phyloP scores from a whole-genome alignment of 1,284 basidiomycete species.

The Ceratobasidium sp. region DNA sequence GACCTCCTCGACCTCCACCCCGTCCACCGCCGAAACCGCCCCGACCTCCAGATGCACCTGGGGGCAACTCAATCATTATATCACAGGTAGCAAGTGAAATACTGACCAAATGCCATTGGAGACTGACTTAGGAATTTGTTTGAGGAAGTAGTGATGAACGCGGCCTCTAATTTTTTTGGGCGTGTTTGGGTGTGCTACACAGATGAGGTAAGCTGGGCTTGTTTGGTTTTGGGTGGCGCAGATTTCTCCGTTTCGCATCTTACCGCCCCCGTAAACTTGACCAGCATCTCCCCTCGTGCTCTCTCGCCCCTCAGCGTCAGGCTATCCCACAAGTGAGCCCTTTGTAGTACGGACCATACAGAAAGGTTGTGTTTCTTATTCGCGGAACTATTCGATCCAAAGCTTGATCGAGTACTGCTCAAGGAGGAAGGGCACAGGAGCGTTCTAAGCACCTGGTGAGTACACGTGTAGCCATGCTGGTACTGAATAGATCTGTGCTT shows the following conservation, averaged over 20 bases:
- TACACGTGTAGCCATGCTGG: background rate
- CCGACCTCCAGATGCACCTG: constrained; percentile 50
- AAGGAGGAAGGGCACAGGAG: constrained; percentile 14
- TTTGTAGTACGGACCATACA: too few relatives aligned
- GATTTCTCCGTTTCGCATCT: constrained; percentile 19
- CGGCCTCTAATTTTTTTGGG: constrained; percentile 41
- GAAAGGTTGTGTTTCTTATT: background rate
- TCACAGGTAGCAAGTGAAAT: background rate
- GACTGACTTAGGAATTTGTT: constrained; percentile 1
- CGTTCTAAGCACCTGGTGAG: background rate
- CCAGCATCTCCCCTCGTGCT: background rate
- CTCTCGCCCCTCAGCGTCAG: background rate
- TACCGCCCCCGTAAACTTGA: constrained; percentile 38
- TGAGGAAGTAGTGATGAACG: constrained; percentile 28
- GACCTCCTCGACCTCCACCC: constrained; percentile 54
- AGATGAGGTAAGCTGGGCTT: constrained; percentile 10
- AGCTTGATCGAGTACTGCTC: background rate
- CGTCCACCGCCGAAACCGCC: constrained; percentile 54
- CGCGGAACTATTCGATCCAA: background rate
- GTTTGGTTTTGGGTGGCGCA: constrained; percentile 38
- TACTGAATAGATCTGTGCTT: background rate
- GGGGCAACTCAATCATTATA: background rate
- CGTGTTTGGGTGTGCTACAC: constrained; percentile 22
- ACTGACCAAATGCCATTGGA: constrained; percentile 33
- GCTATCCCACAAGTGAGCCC: too few relatives aligned